Conservation (phyloP, 1,284 basidiomycete species). For the Meira nashicola region DNA sequence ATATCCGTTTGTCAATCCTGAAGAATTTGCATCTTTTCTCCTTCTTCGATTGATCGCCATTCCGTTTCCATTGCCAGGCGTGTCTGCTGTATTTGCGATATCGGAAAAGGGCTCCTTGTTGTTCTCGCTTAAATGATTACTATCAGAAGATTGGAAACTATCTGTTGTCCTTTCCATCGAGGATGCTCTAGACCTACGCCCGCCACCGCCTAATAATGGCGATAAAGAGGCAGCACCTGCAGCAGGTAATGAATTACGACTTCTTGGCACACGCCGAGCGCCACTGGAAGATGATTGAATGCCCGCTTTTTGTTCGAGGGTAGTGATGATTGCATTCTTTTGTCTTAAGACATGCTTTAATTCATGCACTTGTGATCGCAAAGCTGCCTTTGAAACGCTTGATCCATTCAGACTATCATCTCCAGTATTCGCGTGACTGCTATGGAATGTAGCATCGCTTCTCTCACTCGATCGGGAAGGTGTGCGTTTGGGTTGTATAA, state of each 20-base stretch:
- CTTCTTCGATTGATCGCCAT: slow-evolving; percentile 12
- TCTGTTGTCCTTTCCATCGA: background rate
- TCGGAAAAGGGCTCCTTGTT: background rate
- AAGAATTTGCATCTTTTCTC: slow-evolving; percentile 13
- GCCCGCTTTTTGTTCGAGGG: slow-evolving; percentile 11
- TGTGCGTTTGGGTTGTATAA: background rate
- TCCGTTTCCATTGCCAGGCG: slow-evolving; percentile 10
- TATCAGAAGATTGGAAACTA: background rate
- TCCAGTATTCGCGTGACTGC: background rate
- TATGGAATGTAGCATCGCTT: background rate
- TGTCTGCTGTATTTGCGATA: background rate
- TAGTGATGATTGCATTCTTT: slow-evolving; percentile 19
- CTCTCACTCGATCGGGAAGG: background rate
- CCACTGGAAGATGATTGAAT: background rate
- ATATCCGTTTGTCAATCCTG: background rate
- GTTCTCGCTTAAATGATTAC: background rate
- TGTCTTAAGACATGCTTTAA: slow-evolving; percentile 18
- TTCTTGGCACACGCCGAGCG: background rate
- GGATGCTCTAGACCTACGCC: background rate
- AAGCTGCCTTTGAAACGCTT: background rate
- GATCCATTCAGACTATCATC: background rate
- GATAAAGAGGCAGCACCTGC: background rate
- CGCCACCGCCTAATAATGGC: background rate
- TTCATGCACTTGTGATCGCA: slow-evolving; percentile 19
- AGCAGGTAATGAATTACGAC: background rate